Conservation (phyloP, 495 filamentous ascomycete species). For the Tuber microsphaerosporum region DNA sequence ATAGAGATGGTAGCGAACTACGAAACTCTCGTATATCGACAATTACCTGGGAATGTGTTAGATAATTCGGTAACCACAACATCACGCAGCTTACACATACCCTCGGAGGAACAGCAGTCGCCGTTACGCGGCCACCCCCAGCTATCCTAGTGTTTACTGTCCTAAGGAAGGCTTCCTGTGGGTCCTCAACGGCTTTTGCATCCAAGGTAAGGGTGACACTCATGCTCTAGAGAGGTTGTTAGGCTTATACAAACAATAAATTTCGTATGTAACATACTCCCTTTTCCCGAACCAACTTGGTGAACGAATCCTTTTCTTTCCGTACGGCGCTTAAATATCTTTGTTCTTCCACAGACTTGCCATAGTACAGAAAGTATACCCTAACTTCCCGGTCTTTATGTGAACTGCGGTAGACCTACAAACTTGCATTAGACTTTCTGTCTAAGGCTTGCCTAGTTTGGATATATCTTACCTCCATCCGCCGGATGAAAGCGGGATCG, state of each 20-base stretch:
- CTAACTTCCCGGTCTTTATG: conserved; percentile 80
- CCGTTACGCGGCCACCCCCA: conserved; percentile 78
- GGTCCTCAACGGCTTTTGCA: conserved; percentile 63
- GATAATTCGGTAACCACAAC: not conserved
- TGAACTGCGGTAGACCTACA: conserved; percentile 79
- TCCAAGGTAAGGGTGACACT: conserved; percentile 73
- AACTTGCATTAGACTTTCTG: conserved; percentile 13
- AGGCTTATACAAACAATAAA: conserved; percentile 10
- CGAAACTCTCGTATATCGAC: conserved; percentile 95
- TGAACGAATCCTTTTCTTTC: conserved; percentile 91
- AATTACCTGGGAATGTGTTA: conserved; percentile 48
- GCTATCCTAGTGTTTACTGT: conserved; percentile 96
- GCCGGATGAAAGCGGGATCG: conserved; percentile 86
- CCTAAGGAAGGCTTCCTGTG: conserved; percentile 85
- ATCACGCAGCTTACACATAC: conserved; percentile 34
- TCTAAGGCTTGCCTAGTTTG: not conserved
- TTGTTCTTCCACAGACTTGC: conserved; percentile 90
- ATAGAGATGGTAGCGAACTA: conserved; percentile 79
- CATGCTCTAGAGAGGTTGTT: conserved; percentile 55
- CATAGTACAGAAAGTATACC: conserved; percentile 95
- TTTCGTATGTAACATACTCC: conserved; percentile 47
- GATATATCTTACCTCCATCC: conserved; percentile 56
- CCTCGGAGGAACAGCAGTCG: conserved; percentile 83
- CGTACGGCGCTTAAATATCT: conserved; percentile 82
- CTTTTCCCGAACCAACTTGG: conserved; percentile 84